Conservation (phyloP, 1,139 yeast species). For the Hansenula lynferdii region DNA sequence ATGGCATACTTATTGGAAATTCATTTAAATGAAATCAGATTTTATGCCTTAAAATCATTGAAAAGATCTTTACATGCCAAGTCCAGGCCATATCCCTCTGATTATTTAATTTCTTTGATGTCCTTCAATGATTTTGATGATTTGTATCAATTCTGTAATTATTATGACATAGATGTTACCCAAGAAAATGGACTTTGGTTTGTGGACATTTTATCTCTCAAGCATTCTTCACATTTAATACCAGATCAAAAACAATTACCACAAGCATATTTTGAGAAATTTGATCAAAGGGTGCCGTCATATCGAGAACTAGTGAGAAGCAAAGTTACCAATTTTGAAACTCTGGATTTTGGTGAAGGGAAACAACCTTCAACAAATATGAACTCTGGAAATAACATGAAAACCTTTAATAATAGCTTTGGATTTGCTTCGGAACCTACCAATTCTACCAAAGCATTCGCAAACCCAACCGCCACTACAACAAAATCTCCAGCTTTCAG, state of each 20-base stretch:
- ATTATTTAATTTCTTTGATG: constrained; percentile 43
- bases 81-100: constrained; percentile 58
- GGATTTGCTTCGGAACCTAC: no score
- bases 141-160: constrained; percentile 49
- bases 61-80: constrained; percentile 65
- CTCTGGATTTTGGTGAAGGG: constrained; percentile 7
- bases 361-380: no score
- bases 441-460: no score
- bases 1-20: constrained; percentile 75
- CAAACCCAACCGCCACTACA: no score
- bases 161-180: constrained; percentile 56
- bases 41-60: constrained; percentile 69
- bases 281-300: constrained; percentile 40
- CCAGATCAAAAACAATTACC: constrained; percentile 40
- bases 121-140: constrained; percentile 63
- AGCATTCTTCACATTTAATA: constrained; percentile 37
- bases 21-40: constrained; percentile 74
- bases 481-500: no score
- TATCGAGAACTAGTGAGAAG: constrained; percentile 28
- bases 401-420: no score
- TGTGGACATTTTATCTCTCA: constrained; percentile 56
- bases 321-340: constrained; percentile 28
- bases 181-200: constrained; percentile 35
- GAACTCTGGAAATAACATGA: no score
- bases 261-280: constrained; percentile 51